Evolutionary conservation across 169 alveolate genomes (phyloP).

Genomic region (Eimeria zaria): DNA sequence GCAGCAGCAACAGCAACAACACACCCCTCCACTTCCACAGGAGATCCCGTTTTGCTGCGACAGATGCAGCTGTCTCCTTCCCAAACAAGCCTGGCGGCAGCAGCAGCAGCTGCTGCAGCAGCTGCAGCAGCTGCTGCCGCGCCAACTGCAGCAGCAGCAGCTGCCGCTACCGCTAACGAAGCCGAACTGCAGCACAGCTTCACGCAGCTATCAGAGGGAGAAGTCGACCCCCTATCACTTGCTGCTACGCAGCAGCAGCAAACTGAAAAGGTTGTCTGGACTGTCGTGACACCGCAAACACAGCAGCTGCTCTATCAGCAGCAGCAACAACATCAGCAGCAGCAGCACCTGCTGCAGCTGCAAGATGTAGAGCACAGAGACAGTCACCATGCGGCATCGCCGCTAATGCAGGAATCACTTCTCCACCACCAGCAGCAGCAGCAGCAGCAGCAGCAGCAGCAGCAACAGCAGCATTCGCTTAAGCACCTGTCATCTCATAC

Average conservation of each 20-base stretch:
- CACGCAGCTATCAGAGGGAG: constrained; percentile 38
- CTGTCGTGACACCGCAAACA: constrained; percentile 20
- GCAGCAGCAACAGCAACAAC: constrained; percentile 3
- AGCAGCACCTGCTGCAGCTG: constrained; percentile 28
- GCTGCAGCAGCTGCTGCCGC: background rate
- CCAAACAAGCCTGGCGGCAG: background rate
- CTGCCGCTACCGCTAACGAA: background rate
- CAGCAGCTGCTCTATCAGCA: constrained; percentile 12
- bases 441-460: constrained; percentile 45
- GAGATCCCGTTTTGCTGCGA: background rate
- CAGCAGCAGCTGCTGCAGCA: background rate
- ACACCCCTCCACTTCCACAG: background rate
- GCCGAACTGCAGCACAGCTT: constrained; percentile 23
- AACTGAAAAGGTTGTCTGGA: background rate
- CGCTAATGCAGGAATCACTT: background rate
- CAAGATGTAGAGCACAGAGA: background rate
- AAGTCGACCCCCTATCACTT: background rate
- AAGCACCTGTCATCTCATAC: background rate
- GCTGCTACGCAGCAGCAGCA: constrained; percentile 1
- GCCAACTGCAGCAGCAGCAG: background rate
- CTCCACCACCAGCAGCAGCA: constrained; percentile 23
- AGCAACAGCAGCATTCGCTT: background rate
- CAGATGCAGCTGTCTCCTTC: background rate
- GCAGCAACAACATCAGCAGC: background rate
- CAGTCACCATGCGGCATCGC: background rate